A percentile compares a stretch with the other conserved stretches of the same genome.
phyloP scores from a whole-genome alignment of 805 yeast genomes.

The Sporopachydermia lactativora region DNA sequence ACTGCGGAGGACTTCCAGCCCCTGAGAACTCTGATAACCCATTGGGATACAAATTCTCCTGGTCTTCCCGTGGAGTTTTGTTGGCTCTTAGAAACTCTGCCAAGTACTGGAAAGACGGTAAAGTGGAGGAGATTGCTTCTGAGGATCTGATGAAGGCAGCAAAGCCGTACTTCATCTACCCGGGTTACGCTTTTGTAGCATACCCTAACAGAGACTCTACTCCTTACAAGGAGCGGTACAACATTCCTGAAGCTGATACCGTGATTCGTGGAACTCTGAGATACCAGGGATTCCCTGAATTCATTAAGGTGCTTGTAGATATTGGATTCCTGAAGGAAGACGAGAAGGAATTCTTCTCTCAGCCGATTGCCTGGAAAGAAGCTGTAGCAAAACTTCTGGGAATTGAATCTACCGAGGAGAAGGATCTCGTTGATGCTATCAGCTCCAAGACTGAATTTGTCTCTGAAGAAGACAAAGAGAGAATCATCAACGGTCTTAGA shows the following conservation, averaged over 20 bases:
- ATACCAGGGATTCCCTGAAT: constrained; percentile 98
- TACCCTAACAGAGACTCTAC: constrained; percentile 99
- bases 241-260: constrained; percentile 95
- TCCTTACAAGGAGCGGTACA: constrained; percentile 78
- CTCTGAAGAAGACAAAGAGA: constrained; percentile 65
- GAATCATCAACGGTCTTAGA: constrained; percentile 76
- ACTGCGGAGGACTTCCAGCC: constrained; percentile 98
- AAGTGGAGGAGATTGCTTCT: constrained; percentile 64
- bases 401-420: constrained; percentile 53
- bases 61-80: constrained; percentile 98
- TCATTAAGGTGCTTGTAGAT: constrained; percentile 89
- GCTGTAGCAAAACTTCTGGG: constrained; percentile 69
- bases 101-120: constrained; percentile 75
- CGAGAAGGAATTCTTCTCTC: constrained; percentile 41
- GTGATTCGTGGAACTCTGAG: constrained; percentile 94
- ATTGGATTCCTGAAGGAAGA: constrained; percentile 83
- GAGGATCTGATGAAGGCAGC: constrained; percentile 94
- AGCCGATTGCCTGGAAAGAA: constrained; percentile 69
- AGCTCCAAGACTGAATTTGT: constrained; percentile 69
- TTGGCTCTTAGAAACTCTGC: constrained; percentile 93
- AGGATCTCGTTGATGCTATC: constrained; percentile 64
- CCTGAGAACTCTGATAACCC: constrained; percentile 98
- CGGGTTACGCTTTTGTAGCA: constrained; percentile 87
- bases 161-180: constrained; percentile 87
- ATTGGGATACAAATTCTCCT: constrained; percentile 95